Conservation (phyloP, 805 yeast species). For the Torulaspora delbrueckii region DNA sequence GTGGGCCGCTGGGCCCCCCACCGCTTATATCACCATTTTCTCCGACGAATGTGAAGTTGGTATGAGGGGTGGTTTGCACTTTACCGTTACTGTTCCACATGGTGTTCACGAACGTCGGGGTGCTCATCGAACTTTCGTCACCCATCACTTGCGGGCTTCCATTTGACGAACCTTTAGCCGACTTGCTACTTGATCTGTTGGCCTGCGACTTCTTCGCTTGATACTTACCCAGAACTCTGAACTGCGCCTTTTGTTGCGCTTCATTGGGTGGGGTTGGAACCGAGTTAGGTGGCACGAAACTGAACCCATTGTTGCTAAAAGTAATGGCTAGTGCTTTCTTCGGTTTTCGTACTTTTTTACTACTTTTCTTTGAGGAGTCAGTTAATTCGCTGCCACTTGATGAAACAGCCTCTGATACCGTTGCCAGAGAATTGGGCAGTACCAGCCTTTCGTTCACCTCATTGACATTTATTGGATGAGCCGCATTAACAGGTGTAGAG, state of each 20-base stretch:
- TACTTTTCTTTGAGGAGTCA: slow-evolving; percentile 8
- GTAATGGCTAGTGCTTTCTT: slow-evolving; percentile 9
- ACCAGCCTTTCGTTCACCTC: slow-evolving; percentile 9
- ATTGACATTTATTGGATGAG: neutral
- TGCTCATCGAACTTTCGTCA: slow-evolving; percentile 7
- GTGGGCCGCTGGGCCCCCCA: slow-evolving; percentile 1
- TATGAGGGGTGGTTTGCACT: slow-evolving; percentile 7
- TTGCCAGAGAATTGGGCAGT: slow-evolving; percentile 15
- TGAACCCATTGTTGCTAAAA: slow-evolving; percentile 10
- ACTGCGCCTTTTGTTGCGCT: slow-evolving; percentile 1
- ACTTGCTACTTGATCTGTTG: slow-evolving; percentile 2
- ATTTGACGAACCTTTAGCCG: slow-evolving; percentile 6
- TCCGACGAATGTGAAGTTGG: slow-evolving; percentile 8
- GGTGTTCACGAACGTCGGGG: slow-evolving; percentile 8
- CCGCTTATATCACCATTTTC: slow-evolving; percentile 2
- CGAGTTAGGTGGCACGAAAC: slow-evolving; percentile 7
- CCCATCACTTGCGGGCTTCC: slow-evolving; percentile 7
- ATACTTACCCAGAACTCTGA: slow-evolving; percentile 4
- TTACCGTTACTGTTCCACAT: slow-evolving; percentile 7
- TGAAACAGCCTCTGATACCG: slow-evolving; percentile 14
- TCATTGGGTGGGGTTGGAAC: slow-evolving; percentile 14
- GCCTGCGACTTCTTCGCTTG: slow-evolving; percentile 5
- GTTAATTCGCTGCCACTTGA: neutral
- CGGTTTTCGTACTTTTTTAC: slow-evolving; percentile 11
- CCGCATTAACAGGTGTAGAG: slow-evolving; percentile 13